These are phyloP conservation scores for Mallotus nudiflorus DNA, from an alignment of 345 rosid genomes.

Conservation along the genomic window DNA sequence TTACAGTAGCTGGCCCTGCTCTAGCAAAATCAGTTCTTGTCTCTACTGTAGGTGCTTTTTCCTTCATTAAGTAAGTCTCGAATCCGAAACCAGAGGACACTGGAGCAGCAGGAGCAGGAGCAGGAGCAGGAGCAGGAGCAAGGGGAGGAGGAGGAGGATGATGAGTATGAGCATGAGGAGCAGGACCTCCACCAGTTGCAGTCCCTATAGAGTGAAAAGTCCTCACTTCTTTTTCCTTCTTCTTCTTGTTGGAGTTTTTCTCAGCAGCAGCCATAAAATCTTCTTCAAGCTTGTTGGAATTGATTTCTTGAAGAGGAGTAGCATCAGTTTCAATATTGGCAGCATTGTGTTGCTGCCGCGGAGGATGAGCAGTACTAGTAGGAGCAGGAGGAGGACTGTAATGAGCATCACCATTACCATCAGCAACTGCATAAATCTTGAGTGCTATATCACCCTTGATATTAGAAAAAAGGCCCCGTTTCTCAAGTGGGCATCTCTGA, in stretches of 20 bases:
- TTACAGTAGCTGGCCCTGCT: slow-evolving; percentile 30
- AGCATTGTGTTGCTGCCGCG: slow-evolving; percentile 5
- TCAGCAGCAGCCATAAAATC: slow-evolving; percentile 24
- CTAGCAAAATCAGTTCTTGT: slow-evolving; percentile 35
- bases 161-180: neutral
- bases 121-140: slow-evolving; percentile 30
- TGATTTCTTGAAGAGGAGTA: slow-evolving; percentile 34
- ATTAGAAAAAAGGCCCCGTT: slow-evolving; percentile 71
- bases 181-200: slow-evolving; percentile 13
- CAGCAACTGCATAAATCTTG: slow-evolving; percentile 40
- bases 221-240: slow-evolving; percentile 64
- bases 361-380: neutral
- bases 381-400: slow-evolving; percentile 8
- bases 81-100: slow-evolving; percentile 16
- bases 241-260: slow-evolving; percentile 47
- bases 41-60: slow-evolving; percentile 20
- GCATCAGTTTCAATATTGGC: slow-evolving; percentile 23
- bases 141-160: slow-evolving; percentile 7
- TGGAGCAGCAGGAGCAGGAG: slow-evolving; percentile 36
- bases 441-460: slow-evolving; percentile 74
- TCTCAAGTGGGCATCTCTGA: slow-evolving; percentile 82
- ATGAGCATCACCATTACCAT: slow-evolving; percentile 1
- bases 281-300: slow-evolving; percentile 26
- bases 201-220: slow-evolving; percentile 80
- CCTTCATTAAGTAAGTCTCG: slow-evolving; percentile 24